These are phyloP conservation scores for Monosporascus sp. DNA, from an alignment of 2,329 filamentous ascomycete species.

Conservation along the genomic window DNA sequence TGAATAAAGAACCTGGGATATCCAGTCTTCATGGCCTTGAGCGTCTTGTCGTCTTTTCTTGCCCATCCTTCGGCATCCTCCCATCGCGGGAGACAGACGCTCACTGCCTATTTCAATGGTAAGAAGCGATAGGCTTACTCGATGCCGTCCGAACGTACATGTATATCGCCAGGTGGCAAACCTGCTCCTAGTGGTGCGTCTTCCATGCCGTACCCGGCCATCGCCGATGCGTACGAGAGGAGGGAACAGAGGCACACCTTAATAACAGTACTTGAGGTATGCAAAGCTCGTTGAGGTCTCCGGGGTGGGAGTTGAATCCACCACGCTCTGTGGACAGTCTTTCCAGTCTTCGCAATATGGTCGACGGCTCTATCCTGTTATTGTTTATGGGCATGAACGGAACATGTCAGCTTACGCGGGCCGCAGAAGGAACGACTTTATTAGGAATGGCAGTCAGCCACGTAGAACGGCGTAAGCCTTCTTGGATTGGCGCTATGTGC, in stretches of 20 bases:
- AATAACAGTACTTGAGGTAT: too few species aligned
- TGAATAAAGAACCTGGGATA: background rate
- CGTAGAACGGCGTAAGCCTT: too few species aligned
- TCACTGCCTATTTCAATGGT: background rate
- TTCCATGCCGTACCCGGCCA: background rate
- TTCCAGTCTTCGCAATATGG: too few species aligned
- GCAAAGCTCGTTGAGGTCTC: too few species aligned
- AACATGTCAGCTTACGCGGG: too few species aligned
- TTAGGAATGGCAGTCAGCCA: too few species aligned
- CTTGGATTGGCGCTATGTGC: too few species aligned
- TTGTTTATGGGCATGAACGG: too few species aligned
- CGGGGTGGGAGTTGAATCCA: too few species aligned
- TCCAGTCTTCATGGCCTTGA: background rate
- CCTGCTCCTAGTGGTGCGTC: background rate
- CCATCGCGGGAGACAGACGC: background rate
- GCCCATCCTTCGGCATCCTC: background rate
- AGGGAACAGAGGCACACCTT: background rate
- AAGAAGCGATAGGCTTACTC: background rate
- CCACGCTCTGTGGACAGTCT: too few species aligned
- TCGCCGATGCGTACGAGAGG: background rate
- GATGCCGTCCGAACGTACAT: background rate
- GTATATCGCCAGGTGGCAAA: background rate
- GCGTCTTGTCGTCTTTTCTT: background rate
- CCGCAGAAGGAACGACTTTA: too few species aligned
- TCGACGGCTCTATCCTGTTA: too few species aligned